Base-by-base conservation (phyloP, 2,329 filamentous ascomycete species). In the Dactylellina leptospora region DNA sequence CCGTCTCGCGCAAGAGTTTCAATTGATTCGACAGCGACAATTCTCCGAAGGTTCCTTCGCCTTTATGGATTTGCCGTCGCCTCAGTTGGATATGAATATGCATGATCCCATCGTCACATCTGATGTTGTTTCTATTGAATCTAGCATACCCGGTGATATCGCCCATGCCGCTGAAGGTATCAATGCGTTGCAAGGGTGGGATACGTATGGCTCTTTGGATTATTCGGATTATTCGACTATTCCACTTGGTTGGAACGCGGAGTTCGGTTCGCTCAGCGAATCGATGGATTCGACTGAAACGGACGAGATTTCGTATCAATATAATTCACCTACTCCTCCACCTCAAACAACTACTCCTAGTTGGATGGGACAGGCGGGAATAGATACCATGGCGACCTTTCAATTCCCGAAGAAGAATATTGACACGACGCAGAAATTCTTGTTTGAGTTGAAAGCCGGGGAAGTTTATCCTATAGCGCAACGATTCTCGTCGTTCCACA, bases 1-100 rank as follows among this genome's bases (percentile, higher is more conserved):
- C 18, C 55, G 64, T 13, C 33, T 63, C 4, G 55, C 48, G 28
- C 22, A 48, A 25, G 60, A 63, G 30, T 47, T 53, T 10, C 48
- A 53, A 16, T 16, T 53, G 4, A 38, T 53, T 16, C 48, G 48
- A 13, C 48, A 38, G 16, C 36, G 18, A 23, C 48, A 53, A 30
- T 20, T 53, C 25, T 20, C 48, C n/a, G 27, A 53, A 20, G 13
- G 28, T 20, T 30, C 48, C 10, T 53, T 53, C 48, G 6, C 48
- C 1, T 38, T 22, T 18, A 53, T 53, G 48, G 25, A 30, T 10
- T n/a, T 53, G 9, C 27, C 48, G 18, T 16, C 48, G 4, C 20
- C n/a, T 3, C 16, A 53, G 13, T 5, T 38, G n/a, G 13, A 11
- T 11, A 5, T 53, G 16, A 13, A 22, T 10, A 30, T 50, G 10